Conservation (phyloP, 805 yeast genomes). For the Lipomyces yamadae region DNA sequence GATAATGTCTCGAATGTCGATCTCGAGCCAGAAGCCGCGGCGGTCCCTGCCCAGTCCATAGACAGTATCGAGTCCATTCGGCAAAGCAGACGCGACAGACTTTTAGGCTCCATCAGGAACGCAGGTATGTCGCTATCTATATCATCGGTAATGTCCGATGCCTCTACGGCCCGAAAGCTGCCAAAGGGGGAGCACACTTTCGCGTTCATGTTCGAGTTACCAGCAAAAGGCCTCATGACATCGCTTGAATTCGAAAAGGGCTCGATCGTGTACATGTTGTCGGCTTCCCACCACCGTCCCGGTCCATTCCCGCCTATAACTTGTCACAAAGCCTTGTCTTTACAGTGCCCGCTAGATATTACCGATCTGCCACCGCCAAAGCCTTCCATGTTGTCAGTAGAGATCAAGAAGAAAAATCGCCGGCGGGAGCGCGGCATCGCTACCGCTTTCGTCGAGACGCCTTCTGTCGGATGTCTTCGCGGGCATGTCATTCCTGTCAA, state of each 20-base stretch:
- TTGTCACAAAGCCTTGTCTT: constrained; percentile 63
- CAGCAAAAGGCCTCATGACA: constrained; percentile 71
- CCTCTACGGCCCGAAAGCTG: constrained; percentile 9
- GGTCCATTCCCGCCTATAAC: constrained; percentile 37
- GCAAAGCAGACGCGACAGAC: constrained; percentile 2
- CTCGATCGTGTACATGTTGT: constrained; percentile 68
- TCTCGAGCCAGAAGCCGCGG: not conserved
- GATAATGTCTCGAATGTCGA: not conserved
- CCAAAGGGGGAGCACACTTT: constrained; percentile 77
- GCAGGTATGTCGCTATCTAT: not conserved
- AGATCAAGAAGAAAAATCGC: constrained; percentile 50
- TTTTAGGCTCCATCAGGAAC: not conserved
- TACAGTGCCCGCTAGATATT: constrained; percentile 78
- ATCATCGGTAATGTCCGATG: not conserved
- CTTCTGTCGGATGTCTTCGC: constrained; percentile 71
- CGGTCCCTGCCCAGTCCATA: not conserved
- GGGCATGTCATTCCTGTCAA: constrained; percentile 82
- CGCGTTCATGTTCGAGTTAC: constrained; percentile 83
- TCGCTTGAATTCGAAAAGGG: constrained; percentile 85
- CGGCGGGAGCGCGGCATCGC: constrained; percentile 49
- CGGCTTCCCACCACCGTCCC: constrained; percentile 49
- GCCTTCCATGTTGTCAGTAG: constrained; percentile 66
- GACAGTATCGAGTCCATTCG: not conserved
- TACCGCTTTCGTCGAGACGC: constrained; percentile 50
- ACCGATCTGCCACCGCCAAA: constrained; percentile 66